A percentile compares a stretch with the other conserved stretches of the same genome.
Conservation (phyloP, 2,329 filamentous ascomycete species). For the Penicillium sp. region DNA sequence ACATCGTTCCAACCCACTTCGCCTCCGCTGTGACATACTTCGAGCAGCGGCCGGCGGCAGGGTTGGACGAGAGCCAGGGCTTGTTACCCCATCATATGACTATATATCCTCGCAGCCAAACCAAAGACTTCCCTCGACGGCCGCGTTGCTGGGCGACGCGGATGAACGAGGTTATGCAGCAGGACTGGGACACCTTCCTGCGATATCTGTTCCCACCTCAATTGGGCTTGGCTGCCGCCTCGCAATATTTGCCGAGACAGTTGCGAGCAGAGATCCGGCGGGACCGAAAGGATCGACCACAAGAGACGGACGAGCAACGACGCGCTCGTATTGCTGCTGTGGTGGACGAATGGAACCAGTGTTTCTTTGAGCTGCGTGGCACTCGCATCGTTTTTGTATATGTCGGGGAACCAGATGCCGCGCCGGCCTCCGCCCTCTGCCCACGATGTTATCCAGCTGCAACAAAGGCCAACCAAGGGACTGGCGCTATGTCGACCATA, state of each 20-base stretch:
- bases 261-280: constrained; percentile 45
- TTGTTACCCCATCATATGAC: constrained; percentile 43
- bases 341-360: constrained; percentile 49
- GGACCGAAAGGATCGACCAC: constrained; percentile 47
- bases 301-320: constrained; percentile 48
- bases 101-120: constrained; percentile 46
- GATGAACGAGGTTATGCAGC: constrained; percentile 40
- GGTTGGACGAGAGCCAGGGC: constrained; percentile 28
- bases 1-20: constrained; percentile 35
- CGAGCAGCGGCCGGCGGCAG: constrained; percentile 36
- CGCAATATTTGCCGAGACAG: constrained; percentile 41
- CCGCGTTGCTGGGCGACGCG: constrained; percentile 46
- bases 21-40: constrained; percentile 45
- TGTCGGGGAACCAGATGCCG: constrained; percentile 36
- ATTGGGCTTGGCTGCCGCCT: constrained; percentile 41
- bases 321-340: constrained; percentile 42
- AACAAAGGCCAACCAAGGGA: constrained; percentile 34
- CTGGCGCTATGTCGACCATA: constrained; percentile 9
- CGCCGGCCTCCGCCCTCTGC: constrained; percentile 43
- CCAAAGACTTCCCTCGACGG: constrained; percentile 47
- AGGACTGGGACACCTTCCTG: constrained; percentile 51
- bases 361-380: constrained; percentile 45
- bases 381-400: constrained; percentile 40
- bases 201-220: constrained; percentile 47
- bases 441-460: constrained; percentile 46